Evolutionary conservation across 148 eudicot genomes (phyloP).

Genomic region (Camellia japonica): DNA sequence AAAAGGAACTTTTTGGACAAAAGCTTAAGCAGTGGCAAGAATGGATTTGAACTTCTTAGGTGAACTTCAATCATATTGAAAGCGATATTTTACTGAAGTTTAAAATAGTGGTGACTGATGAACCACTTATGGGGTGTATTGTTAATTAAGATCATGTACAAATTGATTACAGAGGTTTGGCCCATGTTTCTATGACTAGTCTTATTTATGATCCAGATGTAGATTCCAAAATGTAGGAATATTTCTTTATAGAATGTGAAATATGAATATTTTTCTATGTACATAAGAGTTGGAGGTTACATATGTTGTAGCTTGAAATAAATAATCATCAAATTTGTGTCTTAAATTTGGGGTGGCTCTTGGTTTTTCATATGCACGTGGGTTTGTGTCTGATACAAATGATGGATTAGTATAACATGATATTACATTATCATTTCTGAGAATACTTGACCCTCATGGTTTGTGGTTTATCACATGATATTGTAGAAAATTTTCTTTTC

Average conservation of each 20-base stretch:
- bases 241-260: conserved; percentile 2
- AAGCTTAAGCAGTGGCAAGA: not conserved
- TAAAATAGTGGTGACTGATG: not conserved
- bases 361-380: not conserved
- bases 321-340: not conserved
- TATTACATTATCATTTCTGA: not conserved
- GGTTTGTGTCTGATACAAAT: not conserved
- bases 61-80: not conserved
- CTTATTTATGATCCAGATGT: not conserved
- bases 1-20: not conserved
- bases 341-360: not conserved
- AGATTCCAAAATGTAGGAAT: not conserved
- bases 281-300: not conserved
- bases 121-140: not conserved
- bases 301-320: not conserved
- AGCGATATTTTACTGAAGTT: not conserved
- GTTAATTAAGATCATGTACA: no score
- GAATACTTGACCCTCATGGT: not conserved
- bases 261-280: not conserved
- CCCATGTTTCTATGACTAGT: not conserved
- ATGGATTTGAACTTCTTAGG: not conserved
- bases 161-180: not conserved
- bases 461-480: not conserved
- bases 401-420: not conserved
- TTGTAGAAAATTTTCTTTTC: not conserved